Conservation (phyloP, 148 eudicot species). For the Dianthus caryophyllus region DNA sequence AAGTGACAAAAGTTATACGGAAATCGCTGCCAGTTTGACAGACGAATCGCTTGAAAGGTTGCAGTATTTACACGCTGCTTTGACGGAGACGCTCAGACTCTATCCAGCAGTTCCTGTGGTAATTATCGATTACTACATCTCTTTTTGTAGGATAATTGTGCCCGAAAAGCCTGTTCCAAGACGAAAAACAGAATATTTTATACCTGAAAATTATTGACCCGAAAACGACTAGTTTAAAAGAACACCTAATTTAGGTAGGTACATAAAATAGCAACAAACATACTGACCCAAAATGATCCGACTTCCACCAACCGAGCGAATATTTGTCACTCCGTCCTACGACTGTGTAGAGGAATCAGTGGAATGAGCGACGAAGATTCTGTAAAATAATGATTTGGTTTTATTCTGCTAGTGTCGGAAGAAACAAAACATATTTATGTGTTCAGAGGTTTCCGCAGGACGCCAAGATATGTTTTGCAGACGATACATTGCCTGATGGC, state of each 20-base stretch:
- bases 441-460: slow-evolving; percentile 31
- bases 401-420: neutral
- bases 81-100: slow-evolving; percentile 75
- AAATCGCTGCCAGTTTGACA: slow-evolving; percentile 35
- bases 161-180: too few species aligned
- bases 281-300: too few species aligned
- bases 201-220: too few species aligned
- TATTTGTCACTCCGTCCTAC: too few species aligned
- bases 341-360: neutral
- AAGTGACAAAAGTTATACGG: slow-evolving; percentile 14
- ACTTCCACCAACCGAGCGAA: too few species aligned
- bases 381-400: neutral
- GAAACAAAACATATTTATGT: neutral
- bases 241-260: too few species aligned
- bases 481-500: slow-evolving; percentile 79
- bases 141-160: neutral
- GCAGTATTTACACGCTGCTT: slow-evolving; percentile 75
- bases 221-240: too few species aligned
- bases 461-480: slow-evolving; percentile 54
- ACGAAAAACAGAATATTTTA: too few species aligned
- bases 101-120: slow-evolving; percentile 84
- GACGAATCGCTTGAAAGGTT: slow-evolving; percentile 69
- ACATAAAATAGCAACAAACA: too few species aligned
- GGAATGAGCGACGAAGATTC: too few species aligned
- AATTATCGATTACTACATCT: slow-evolving; percentile 6